phyloP scores from a whole-genome alignment of 2,329 filamentous ascomycete species.

The Drechmeria coniospora region DNA sequence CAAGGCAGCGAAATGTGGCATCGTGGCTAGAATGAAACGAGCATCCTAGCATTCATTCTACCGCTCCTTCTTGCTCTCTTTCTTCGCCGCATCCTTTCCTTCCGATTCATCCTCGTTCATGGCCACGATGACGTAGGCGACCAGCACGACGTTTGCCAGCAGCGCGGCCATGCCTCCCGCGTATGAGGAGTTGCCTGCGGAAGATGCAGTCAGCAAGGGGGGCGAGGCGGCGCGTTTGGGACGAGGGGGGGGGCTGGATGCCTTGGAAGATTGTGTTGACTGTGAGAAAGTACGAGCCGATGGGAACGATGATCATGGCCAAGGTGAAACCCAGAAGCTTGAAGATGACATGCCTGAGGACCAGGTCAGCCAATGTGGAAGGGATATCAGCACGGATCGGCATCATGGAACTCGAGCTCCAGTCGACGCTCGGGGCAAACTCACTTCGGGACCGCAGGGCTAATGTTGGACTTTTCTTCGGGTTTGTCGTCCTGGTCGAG shows the following conservation, averaged over 20 bases:
- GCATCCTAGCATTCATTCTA: conserved; percentile 9
- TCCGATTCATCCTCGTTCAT: conserved; percentile 66
- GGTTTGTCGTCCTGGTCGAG: conserved; percentile 42
- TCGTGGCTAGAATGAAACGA: not conserved
- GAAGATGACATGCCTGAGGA: conserved; percentile 58
- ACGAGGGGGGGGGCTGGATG: conserved; percentile 20
- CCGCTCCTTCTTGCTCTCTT: conserved; percentile 34
- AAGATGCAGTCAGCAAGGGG: conserved; percentile 3
- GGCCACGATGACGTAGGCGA: conserved; percentile 82
- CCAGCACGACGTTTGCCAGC: conserved; percentile 78
- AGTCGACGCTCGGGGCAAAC: conserved; percentile 11
- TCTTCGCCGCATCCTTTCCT: conserved; percentile 24
- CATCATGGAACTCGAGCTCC: too few species aligned
- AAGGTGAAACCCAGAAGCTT: conserved; percentile 85
- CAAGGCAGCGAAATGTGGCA: not conserved
- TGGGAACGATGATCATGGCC: conserved; percentile 78
- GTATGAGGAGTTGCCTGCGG: conserved; percentile 69
- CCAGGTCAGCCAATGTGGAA: conserved; percentile 1
- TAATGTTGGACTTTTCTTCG: conserved; percentile 50
- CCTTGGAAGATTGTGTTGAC: conserved; percentile 65
- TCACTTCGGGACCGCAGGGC: conserved; percentile 73
- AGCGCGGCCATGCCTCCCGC: conserved; percentile 76
- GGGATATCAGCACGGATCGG: too few species aligned
- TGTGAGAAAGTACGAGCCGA: conserved; percentile 77
- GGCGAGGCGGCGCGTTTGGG: conserved; percentile 2